A percentile compares a stretch with the other conserved stretches of the same genome.
Evolutionary conservation across 73 alveolate genomes (phyloP).

Genomic region (Urostyla sp.): DNA sequence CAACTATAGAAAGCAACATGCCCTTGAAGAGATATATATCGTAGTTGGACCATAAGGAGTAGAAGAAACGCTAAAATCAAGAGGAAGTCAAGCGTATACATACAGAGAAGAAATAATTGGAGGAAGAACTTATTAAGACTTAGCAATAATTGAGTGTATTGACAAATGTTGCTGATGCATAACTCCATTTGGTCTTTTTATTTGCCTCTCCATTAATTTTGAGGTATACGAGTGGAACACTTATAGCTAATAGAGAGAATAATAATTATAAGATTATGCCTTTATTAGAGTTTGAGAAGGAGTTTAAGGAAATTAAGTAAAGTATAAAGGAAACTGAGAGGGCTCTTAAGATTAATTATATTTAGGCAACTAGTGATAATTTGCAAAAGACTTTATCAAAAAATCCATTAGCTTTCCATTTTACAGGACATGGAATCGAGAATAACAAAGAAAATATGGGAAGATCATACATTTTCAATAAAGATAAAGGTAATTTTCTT

Average conservation of each 20-base stretch:
- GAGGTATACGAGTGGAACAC: background rate
- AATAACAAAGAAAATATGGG: conserved; percentile 46
- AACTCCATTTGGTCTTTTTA: conserved; percentile 32
- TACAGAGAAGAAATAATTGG: conserved; percentile 3
- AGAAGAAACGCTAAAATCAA: background rate
- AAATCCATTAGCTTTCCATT: conserved; percentile 65
- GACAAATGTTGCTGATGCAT: conserved; percentile 20
- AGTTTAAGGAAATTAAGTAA: conserved; percentile 39
- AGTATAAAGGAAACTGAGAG: conserved; percentile 49
- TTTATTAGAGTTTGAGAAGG: conserved; percentile 38
- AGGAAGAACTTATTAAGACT: conserved; percentile 14
- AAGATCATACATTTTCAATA: background rate
- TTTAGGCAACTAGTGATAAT: conserved; percentile 53
- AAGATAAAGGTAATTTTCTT: conserved; percentile 51
- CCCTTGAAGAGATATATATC: conserved; percentile 21
- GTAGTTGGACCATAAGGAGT: conserved; percentile 6
- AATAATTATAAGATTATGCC: conserved; percentile 24
- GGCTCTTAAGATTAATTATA: conserved; percentile 4
- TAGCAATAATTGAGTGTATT: background rate
- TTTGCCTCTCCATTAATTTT: conserved; percentile 52
- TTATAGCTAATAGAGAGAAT: background rate
- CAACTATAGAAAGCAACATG: background rate
- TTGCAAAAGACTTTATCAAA: conserved; percentile 12
- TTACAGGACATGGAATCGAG: conserved; percentile 73
- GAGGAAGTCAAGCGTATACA: background rate